Percentiles rank a stretch among this genome's conserved stretches.
Evolutionary conservation across 345 rosid genomes (phyloP).

Genomic region (Camelina sativa): DNA sequence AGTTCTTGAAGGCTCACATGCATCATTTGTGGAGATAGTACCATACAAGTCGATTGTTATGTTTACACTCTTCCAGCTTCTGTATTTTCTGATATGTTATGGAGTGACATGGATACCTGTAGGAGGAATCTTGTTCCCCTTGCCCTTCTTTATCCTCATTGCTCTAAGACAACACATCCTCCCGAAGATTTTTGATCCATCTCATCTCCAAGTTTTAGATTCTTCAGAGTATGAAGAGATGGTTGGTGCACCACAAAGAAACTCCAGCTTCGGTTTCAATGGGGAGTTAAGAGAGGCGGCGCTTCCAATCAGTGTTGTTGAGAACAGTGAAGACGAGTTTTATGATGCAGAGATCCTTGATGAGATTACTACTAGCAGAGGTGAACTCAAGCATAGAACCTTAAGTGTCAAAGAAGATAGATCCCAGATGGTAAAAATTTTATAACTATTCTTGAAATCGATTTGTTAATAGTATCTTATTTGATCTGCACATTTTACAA

Average conservation of each 20-base stretch:
- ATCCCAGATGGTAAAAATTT: slow-evolving; percentile 38
- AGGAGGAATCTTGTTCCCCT: slow-evolving; percentile 74
- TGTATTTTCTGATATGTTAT: slow-evolving; percentile 63
- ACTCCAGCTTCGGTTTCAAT: slow-evolving; percentile 53
- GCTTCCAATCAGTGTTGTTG: slow-evolving; percentile 29
- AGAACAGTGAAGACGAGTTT: slow-evolving; percentile 55
- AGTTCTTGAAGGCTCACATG: slow-evolving; percentile 70
- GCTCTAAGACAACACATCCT: slow-evolving; percentile 64
- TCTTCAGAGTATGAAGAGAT: slow-evolving; percentile 79
- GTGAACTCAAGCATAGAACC: slow-evolving; percentile 75
- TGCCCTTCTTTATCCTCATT: slow-evolving; percentile 77
- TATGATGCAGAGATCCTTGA: slow-evolving; percentile 78
- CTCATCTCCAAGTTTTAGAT: slow-evolving; percentile 73
- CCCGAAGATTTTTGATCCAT: slow-evolving; percentile 63
- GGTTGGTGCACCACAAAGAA: slow-evolving; percentile 56
- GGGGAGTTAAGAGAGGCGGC: slow-evolving; percentile 50
- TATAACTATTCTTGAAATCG: background rate
- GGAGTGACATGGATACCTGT: slow-evolving; percentile 89
- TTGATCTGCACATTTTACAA: background rate
- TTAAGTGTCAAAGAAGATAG: slow-evolving; percentile 60
- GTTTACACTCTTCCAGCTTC: slow-evolving; percentile 72
- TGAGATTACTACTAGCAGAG: slow-evolving; percentile 77
- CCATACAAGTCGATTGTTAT: slow-evolving; percentile 63
- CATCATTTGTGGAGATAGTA: slow-evolving; percentile 74
- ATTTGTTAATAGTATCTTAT: background rate